Percentiles rank a stretch among this genome's conserved stretches.
phyloP scores from a whole-genome alignment of 2,329 filamentous ascomycete genomes.

The Drechslerella stenobrocha region DNA sequence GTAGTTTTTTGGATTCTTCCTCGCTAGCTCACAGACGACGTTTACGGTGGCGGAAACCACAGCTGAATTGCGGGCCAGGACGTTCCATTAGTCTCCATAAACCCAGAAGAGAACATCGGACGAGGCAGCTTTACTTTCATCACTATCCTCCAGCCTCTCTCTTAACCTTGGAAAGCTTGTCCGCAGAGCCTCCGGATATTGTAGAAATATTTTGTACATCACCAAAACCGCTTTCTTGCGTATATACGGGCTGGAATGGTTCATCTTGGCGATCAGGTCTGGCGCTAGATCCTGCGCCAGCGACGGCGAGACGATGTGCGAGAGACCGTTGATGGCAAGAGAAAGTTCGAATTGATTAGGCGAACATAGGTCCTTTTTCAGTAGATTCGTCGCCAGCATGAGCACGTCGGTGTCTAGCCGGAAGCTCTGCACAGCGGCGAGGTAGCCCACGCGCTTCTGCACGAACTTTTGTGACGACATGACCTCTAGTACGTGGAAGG shows the following conservation, averaged over 20 bases:
- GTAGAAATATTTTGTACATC: constrained; percentile 85
- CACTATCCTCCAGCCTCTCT: constrained; percentile 84
- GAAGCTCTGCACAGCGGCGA: constrained; percentile 95
- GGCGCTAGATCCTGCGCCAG: constrained; percentile 85
- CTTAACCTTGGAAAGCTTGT: constrained; percentile 98
- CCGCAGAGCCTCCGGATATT: constrained; percentile 92
- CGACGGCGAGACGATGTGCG: constrained; percentile 89
- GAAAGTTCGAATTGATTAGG: constrained; percentile 75
- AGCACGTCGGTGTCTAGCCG: constrained; percentile 92
- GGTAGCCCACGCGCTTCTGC: constrained; percentile 92
- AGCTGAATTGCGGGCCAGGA: constrained; percentile 8
- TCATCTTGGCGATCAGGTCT: constrained; percentile 82
- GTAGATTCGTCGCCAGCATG: constrained; percentile 92
- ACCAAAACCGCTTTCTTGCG: constrained; percentile 96
- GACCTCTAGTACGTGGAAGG: constrained; percentile 96
- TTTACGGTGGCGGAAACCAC: constrained; percentile 96
- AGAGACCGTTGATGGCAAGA: constrained; percentile 84
- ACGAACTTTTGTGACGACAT: constrained; percentile 96
- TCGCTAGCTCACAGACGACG: constrained; percentile 92
- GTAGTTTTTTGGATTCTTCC: constrained; percentile 91
- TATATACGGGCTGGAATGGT: constrained; percentile 80
- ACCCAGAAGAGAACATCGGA: constrained; percentile 14
- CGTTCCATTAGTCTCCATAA: neutral
- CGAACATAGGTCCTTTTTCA: constrained; percentile 89
- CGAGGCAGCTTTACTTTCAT: constrained; percentile 71